Percentiles rank a stretch among this genome's conserved stretches.
These are phyloP conservation scores for Bruguiera parviflora DNA, from an alignment of 345 rosid species.

Conservation along the genomic window DNA sequence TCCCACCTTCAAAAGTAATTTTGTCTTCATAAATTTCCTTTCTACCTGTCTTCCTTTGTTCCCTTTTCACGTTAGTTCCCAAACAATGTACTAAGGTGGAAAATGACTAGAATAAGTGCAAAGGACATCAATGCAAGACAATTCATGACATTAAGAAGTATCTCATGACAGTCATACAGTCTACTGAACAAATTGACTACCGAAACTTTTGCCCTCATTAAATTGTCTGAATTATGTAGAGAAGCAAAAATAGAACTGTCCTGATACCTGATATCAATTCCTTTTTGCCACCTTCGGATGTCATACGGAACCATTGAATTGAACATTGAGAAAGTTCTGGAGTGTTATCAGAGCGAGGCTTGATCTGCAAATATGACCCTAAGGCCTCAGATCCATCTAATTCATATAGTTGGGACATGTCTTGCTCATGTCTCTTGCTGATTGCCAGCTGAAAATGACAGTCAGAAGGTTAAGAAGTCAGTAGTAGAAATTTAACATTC, in stretches of 20 bases:
- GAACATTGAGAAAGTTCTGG: constrained; percentile 67
- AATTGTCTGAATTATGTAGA: neutral
- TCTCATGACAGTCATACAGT: neutral
- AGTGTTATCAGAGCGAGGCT: constrained; percentile 59
- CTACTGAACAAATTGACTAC: neutral
- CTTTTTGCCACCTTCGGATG: constrained; percentile 68
- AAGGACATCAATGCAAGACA: neutral
- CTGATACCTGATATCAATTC: constrained; percentile 80
- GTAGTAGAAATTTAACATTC: neutral
- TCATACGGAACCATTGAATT: constrained; percentile 82
- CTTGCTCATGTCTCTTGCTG: constrained; percentile 58
- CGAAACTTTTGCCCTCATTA: neutral
- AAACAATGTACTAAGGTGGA: neutral
- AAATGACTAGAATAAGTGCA: neutral
- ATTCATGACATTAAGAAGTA: neutral
- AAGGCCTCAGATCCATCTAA: constrained; percentile 81
- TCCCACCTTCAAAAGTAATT: too few relatives aligned
- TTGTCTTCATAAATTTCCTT: too few relatives aligned
- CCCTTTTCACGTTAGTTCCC: too few relatives aligned
- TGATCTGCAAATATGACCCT: constrained; percentile 71
- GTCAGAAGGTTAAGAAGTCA: constrained; percentile 14
- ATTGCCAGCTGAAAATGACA: constrained; percentile 50
- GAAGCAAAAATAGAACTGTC: neutral
- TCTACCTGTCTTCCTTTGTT: too few relatives aligned
- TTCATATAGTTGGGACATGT: constrained; percentile 49